Base-by-base conservation (phyloP, 2,329 filamentous ascomycete genomes). In the Epicoccum sorghinum region DNA sequence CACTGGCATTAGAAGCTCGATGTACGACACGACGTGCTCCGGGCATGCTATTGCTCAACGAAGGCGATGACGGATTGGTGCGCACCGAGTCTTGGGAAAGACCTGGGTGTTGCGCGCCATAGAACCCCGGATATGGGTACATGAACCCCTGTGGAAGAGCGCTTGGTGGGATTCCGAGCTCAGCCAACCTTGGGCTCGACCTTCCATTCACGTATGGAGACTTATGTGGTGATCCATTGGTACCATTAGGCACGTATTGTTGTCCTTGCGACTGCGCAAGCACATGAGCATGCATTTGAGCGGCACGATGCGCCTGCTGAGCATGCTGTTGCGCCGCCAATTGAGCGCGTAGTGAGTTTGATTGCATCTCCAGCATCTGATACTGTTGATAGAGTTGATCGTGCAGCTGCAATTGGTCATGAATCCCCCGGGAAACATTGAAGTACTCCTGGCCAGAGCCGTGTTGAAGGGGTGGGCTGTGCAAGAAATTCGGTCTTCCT, bases 351-450 rank as follows among this genome's bases (percentile, higher is more conserved):
- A 76, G 44, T 14, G 64, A 66, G 43, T 74, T 74, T 5, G 68
- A 72, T 57, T 78, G 76, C 59, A 78, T 76, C 60, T 78, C 76
- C 29, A 78, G 63, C 52, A 79, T 70, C 57, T 80, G 78, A 42
- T 77, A 81, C 55, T 80, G 78, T 64, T 80, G 78, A 55, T 70
- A 79, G n/a, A 80, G 65, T 56, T 80, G 77, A 51, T 81, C 77
- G 60, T 80, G 77, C 45, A 80, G 59, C 24, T 77, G 77, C 45
- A 80, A 58, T 18, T 77, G 77, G n/a, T 78, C 76, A 42, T 74
- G 72, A 14, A 73, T 62, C 4, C 66, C 67, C 37, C 75, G 62
- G 27, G 69, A 69, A 52, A 80, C 77, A 14, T 65, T 66, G 56
- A 80, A 79, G 54, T 80, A 80, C 42, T 80, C 78, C n/a, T 68